phyloP scores from a whole-genome alignment of 768 basidiomycete species.

The Leccinum variicolor region DNA sequence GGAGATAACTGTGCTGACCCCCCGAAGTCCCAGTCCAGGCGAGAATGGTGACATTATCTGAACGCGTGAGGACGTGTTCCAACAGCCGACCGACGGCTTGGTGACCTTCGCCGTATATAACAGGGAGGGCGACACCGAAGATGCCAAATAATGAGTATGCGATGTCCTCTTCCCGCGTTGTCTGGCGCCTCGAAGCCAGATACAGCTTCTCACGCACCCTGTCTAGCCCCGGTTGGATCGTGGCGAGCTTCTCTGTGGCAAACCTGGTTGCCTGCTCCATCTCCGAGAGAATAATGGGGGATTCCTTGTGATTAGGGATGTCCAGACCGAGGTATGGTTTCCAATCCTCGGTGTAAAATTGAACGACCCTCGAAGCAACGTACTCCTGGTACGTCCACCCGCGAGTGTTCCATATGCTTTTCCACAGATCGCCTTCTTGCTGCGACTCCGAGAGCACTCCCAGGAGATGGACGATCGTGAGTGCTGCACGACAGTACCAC shows the following conservation, averaged over 20 bases:
- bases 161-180: background rate
- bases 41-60: background rate
- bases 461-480: background rate
- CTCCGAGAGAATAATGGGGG: background rate
- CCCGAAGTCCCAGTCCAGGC: background rate
- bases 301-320: background rate
- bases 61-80: background rate
- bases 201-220: background rate
- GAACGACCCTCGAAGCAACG: background rate
- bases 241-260: background rate
- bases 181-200: background rate
- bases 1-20: constrained; percentile 1
- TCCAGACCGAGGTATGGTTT: background rate
- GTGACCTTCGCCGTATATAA: background rate
- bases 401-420: background rate
- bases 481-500: background rate
- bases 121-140: background rate
- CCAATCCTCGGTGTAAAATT: background rate
- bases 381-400: background rate
- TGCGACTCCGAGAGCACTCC: background rate
- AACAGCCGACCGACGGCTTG: background rate
- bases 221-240: background rate
- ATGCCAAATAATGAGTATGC: background rate
- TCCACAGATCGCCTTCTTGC: background rate
- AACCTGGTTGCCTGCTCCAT: background rate